These are phyloP conservation scores for Gossypium davidsonii DNA, from an alignment of 441 rosid genomes.

Conservation along the genomic window DNA sequence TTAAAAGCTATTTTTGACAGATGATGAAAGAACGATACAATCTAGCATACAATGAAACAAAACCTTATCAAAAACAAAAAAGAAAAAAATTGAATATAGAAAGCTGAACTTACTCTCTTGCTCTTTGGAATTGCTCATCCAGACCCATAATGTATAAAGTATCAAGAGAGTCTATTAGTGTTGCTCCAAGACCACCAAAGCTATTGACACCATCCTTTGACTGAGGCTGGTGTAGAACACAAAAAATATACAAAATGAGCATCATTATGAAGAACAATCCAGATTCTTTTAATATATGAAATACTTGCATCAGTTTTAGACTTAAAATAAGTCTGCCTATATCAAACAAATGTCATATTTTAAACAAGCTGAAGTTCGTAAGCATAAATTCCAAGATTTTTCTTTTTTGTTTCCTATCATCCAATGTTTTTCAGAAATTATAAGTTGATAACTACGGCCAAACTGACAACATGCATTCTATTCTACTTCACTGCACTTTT, in stretches of 20 bases:
- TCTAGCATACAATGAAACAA: neutral
- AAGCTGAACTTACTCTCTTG: constrained; percentile 69
- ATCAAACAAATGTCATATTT: neutral
- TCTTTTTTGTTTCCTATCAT: neutral
- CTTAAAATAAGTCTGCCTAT: neutral
- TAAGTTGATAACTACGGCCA: neutral
- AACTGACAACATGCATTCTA: neutral
- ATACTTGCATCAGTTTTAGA: neutral
- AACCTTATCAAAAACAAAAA: neutral
- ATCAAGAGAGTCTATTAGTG: constrained; percentile 80
- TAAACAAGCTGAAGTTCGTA: neutral
- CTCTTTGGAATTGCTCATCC: constrained; percentile 78
- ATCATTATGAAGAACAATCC: neutral
- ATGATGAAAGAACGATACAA: neutral
- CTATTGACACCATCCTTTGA: constrained; percentile 75
- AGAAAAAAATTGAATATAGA: neutral
- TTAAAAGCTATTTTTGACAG: neutral
- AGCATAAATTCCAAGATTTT: neutral
- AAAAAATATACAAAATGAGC: constrained; percentile 3
- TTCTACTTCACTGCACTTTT: neutral
- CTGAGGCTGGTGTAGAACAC: constrained; percentile 57
- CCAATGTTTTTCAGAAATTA: neutral
- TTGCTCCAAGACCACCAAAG: constrained; percentile 98
- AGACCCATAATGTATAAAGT: constrained; percentile 95
- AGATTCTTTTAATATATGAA: neutral